These are phyloP conservation scores for Sclerotinia spermophila DNA, from an alignment of 2,329 filamentous ascomycete species.

Conservation along the genomic window DNA sequence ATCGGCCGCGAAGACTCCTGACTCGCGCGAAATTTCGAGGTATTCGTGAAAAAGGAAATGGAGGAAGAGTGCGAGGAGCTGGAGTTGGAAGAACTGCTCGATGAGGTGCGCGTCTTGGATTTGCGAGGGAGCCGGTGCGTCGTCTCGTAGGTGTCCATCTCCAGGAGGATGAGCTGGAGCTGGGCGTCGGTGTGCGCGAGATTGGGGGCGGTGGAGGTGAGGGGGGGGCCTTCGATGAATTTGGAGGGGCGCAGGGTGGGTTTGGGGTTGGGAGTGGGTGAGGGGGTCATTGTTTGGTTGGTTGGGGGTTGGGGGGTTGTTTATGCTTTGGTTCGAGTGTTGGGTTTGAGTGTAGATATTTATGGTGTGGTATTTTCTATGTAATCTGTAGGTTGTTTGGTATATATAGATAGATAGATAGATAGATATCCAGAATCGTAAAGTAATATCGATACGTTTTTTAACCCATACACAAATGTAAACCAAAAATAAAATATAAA, in stretches of 20 bases:
- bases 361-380: neutral
- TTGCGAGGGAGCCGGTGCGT: neutral
- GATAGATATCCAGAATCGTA: neutral
- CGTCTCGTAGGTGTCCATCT: conserved; percentile 21
- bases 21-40: neutral
- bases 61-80: neutral
- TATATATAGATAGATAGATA: neutral
- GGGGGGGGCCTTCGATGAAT: conserved; percentile 22
- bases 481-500: neutral
- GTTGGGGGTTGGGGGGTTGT: too few relatives aligned
- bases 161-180: conserved; percentile 18
- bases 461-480: neutral
- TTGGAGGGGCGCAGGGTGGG: conserved; percentile 15
- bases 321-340: neutral
- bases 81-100: conserved; percentile 5
- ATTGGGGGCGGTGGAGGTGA: conserved; percentile 17
- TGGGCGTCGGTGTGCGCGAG: conserved; percentile 14
- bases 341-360: neutral
- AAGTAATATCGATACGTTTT: neutral
- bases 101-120: conserved; percentile 3
- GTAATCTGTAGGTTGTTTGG: neutral
- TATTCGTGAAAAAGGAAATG: neutral
- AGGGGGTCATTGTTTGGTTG: neutral
- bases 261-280: neutral
- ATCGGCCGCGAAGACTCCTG: neutral